Base-by-base conservation (phyloP, 768 basidiomycete genomes). In the Boletus pseudopeckii region DNA sequence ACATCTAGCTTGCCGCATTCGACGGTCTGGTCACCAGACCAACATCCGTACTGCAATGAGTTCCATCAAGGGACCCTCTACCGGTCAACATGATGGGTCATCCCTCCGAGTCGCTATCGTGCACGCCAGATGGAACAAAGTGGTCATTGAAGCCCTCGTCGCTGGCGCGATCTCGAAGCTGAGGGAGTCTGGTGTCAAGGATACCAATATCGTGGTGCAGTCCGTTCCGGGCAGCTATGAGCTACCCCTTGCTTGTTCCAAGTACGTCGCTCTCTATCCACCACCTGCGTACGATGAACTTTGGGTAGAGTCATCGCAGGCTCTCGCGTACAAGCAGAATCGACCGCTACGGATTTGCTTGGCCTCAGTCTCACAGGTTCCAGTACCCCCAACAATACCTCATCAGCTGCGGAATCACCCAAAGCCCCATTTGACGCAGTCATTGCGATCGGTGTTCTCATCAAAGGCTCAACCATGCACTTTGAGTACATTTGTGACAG, bases 401-500 rank as follows among this genome's bases (percentile, higher is more conserved):
- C 77, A 15, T 45, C 54, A 38, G 38, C 59, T 10, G 54, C 71
- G 15, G 75, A 73, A 59, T 73, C 78, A 37, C 79, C 81, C 39
- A 72, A 66, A 15, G 77, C 79, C 50, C 88, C 96, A 0, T 98
- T 98, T 62, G 88, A 96, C 69, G 97, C 94, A 14, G 86, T 97
- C 59, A 96, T 99, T 69, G 94, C 97, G 49, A 92, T 98, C 65
- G 97, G 97, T 14, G 93, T 96, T 36, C 86, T 99, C 68, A 97
- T 99, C 78, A 99, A 99, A 70, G 96, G 97, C 48, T 79, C 84
- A 1, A 98, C 97, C 17, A 97, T 97, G 93, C 97, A 99, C 75
- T 99, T 98, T 71, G 97, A 99, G 71, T 99, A 99, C 79, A 99
- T 98, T 71, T 90, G 83, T 71, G 93, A 98, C 64, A 83, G 85